These are phyloP conservation scores for Starmerella ratchasimensis DNA, from an alignment of 805 yeast species.

Conservation along the genomic window DNA sequence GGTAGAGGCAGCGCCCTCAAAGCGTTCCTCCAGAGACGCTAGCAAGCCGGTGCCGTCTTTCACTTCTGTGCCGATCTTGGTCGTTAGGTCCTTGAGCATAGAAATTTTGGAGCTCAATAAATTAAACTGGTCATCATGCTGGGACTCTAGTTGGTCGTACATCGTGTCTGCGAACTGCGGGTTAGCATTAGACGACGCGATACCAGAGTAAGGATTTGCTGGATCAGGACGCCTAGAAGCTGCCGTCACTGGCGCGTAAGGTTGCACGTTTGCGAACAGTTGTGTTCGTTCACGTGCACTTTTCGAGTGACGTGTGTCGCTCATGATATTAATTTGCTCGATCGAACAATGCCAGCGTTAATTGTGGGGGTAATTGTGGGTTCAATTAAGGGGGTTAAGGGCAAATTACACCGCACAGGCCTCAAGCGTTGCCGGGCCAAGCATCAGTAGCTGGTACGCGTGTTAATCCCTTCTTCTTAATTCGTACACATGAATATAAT, in stretches of 20 bases:
- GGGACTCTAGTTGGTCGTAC: slow-evolving; percentile 50
- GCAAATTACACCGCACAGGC: no score
- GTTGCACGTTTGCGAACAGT: slow-evolving; percentile 26
- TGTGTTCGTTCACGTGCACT: slow-evolving; percentile 28
- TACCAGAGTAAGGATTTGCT: background rate
- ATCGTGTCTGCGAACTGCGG: slow-evolving; percentile 35
- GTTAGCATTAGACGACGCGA: slow-evolving; percentile 1
- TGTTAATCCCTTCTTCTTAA: no score
- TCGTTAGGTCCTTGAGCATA: slow-evolving; percentile 41
- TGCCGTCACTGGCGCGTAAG: slow-evolving; percentile 18
- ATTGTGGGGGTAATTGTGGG: no score
- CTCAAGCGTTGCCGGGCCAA: no score
- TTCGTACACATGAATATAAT: no score
- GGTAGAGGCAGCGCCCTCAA: slow-evolving; percentile 34
- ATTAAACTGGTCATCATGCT: slow-evolving; percentile 45
- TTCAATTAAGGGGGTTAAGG: no score
- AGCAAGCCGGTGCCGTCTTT: slow-evolving; percentile 38
- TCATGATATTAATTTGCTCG: slow-evolving; percentile 5
- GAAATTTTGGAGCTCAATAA: slow-evolving; percentile 41
- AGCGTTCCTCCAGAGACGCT: slow-evolving; percentile 32
- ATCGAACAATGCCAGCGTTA: no score
- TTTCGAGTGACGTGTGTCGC: slow-evolving; percentile 6
- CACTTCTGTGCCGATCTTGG: slow-evolving; percentile 54
- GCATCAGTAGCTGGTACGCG: background rate
- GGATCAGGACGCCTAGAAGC: background rate